Conservation (phyloP, 768 basidiomycete genomes). For the Sutorius australiensis region DNA sequence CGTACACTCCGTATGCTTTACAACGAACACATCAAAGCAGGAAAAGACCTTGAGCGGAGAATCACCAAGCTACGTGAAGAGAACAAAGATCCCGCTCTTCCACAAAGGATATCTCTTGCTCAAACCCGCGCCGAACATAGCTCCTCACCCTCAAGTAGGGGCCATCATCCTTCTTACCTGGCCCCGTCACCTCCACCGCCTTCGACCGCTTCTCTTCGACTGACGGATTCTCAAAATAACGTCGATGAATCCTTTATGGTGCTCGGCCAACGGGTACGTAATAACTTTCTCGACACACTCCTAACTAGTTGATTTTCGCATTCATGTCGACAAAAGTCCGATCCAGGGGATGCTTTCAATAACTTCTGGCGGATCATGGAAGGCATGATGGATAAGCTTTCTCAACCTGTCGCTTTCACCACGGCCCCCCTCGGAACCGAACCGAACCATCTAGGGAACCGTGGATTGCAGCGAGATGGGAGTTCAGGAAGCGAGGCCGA, state of each 20-base stretch:
- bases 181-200: conserved; percentile 47
- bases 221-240: conserved; percentile 54
- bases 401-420: conserved; percentile 75
- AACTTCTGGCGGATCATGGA: conserved; percentile 88
- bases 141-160: conserved; percentile 15
- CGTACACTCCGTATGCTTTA: conserved; percentile 72
- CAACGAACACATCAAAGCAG: conserved; percentile 69
- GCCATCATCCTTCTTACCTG: conserved; percentile 23
- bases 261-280: conserved; percentile 66
- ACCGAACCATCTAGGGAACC: conserved; percentile 21
- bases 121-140: conserved; percentile 23
- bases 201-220: conserved; percentile 31
- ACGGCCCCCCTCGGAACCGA: conserved; percentile 65
- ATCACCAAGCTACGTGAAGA: conserved; percentile 71
- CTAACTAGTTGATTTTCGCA: not conserved
- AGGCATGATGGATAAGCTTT: conserved; percentile 81
- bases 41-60: conserved; percentile 65
- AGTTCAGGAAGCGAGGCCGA: conserved; percentile 67
- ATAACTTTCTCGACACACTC: conserved; percentile 1
- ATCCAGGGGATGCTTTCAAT: conserved; percentile 83
- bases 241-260: conserved; percentile 91
- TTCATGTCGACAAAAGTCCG: conserved; percentile 45
- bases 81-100: conserved; percentile 70
- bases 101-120: conserved; percentile 49
- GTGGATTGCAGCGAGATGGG: conserved; percentile 41